Evolutionary conservation across 495 filamentous ascomycete genomes (phyloP).

Genomic region (Penicillium paradoxum): DNA sequence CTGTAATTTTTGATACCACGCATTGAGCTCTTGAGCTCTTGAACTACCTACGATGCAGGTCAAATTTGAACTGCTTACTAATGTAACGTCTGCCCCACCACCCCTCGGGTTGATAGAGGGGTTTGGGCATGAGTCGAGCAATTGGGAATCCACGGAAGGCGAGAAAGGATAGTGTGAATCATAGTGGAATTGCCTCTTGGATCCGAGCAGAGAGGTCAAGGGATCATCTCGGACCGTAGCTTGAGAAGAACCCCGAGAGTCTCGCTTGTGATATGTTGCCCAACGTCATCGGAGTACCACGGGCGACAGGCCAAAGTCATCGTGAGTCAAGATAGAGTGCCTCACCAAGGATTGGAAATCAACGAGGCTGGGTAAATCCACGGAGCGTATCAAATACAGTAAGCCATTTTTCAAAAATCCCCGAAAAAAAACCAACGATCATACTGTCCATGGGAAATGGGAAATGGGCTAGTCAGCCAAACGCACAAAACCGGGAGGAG

Average conservation of each 20-base stretch:
- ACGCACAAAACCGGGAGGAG: conserved; percentile 26
- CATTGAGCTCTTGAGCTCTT: not conserved
- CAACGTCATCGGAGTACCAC: conserved; percentile 5
- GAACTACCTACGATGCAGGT: not conserved
- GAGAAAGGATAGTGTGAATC: not conserved
- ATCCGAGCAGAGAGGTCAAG: not conserved
- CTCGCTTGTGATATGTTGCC: not conserved
- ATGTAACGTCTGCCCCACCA: not conserved
- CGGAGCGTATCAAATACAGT: not conserved
- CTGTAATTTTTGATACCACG: not conserved
- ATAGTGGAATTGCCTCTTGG: not conserved
- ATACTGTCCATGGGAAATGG: too few relatives aligned
- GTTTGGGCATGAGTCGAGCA: not conserved
- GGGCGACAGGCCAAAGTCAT: not conserved
- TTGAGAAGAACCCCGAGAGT: too few relatives aligned
- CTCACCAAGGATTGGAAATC: conserved; percentile 5
- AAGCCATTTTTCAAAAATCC: not conserved
- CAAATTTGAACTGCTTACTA: not conserved
- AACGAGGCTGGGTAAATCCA: not conserved
- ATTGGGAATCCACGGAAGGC: not conserved
- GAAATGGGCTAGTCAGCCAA: conserved; percentile 3
- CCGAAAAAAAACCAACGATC: not conserved
- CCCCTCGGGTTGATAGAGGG: conserved; percentile 7
- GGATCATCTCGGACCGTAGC: too few relatives aligned
- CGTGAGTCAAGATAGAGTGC: conserved; percentile 1